Evolutionary conservation across 2,329 filamentous ascomycete species (phyloP).

Genomic region (Calonectria ilicicola): DNA sequence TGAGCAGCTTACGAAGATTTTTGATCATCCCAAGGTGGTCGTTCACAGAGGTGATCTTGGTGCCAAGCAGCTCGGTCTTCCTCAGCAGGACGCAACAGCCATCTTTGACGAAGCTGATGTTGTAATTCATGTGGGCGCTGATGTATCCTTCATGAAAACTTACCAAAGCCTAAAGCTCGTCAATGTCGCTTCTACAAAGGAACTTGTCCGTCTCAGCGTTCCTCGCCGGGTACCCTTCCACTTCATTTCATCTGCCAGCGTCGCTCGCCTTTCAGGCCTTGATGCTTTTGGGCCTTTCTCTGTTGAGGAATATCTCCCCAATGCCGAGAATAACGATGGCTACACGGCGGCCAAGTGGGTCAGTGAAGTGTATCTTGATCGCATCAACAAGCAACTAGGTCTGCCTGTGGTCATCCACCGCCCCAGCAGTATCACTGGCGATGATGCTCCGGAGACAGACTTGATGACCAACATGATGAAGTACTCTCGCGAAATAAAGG

Average conservation of each 20-base stretch:
- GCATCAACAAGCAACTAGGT: neutral
- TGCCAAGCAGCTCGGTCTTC: constrained; percentile 52
- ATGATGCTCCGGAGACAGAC: neutral
- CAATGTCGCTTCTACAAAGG: constrained; percentile 47
- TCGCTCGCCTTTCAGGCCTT: neutral
- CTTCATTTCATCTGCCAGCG: constrained; percentile 46
- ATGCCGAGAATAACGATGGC: constrained; percentile 33
- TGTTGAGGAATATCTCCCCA: neutral
- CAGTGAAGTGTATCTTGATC: constrained; percentile 43
- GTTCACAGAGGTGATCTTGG: constrained; percentile 52
- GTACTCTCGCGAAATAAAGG: neutral
- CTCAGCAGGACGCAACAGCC: constrained; percentile 35
- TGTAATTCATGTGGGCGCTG: constrained; percentile 64
- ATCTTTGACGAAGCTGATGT: constrained; percentile 52
- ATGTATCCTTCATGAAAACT: constrained; percentile 47
- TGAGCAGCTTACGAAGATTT: neutral
- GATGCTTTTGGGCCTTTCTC: neutral
- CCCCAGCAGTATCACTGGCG: neutral
- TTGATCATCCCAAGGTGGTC: constrained; percentile 44
- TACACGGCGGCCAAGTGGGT: constrained; percentile 52
- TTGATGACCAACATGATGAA: constrained; percentile 7
- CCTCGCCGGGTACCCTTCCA: constrained; percentile 47
- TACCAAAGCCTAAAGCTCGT: constrained; percentile 42
- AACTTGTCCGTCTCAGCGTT: constrained; percentile 32
- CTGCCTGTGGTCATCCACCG: neutral